Evolutionary conservation across 2,329 filamentous ascomycete species (phyloP).

Genomic region (Trichoderma hamatum): DNA sequence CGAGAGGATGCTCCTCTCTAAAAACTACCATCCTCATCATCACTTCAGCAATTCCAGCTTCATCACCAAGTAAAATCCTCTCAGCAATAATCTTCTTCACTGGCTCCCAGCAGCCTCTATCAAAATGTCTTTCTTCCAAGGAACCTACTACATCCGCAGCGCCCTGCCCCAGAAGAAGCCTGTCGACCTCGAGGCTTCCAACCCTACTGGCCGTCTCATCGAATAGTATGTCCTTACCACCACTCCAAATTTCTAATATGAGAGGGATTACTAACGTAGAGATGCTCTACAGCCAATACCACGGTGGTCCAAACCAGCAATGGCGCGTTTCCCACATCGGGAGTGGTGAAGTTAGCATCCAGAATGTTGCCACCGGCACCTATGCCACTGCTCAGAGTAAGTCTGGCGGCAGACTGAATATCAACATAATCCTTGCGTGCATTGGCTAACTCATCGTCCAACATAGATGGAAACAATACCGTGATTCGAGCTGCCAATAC

Average conservation of each 20-base stretch:
- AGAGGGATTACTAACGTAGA: not conserved
- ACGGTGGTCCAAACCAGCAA: conserved; percentile 13
- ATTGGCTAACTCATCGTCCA: not conserved
- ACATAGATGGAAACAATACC: not conserved
- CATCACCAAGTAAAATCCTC: not conserved
- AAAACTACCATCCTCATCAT: not conserved
- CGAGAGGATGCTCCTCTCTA: not conserved
- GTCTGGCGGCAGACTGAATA: not conserved
- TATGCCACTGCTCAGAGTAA: not conserved
- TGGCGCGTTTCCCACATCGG: not conserved
- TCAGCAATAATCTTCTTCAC: not conserved
- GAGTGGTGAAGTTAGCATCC: conserved; percentile 11
- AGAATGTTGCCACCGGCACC: conserved; percentile 10
- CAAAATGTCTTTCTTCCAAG: conserved; percentile 13
- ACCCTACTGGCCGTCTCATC: conserved; percentile 13
- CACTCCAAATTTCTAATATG: too few relatives aligned
- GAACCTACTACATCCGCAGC: not conserved
- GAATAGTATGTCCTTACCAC: not conserved
- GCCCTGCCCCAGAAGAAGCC: not conserved
- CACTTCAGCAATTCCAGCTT: not conserved
- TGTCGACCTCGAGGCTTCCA: conserved; percentile 1
- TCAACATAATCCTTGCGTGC: too few relatives aligned
- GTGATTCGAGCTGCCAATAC: not conserved
- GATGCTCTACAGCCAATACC: not conserved
- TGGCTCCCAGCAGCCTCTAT: not conserved